Evolutionary conservation across 805 yeast species (phyloP), one percentile per base, ranked within the genome.

Genomic region (Zygoascus tannicola): DNA sequence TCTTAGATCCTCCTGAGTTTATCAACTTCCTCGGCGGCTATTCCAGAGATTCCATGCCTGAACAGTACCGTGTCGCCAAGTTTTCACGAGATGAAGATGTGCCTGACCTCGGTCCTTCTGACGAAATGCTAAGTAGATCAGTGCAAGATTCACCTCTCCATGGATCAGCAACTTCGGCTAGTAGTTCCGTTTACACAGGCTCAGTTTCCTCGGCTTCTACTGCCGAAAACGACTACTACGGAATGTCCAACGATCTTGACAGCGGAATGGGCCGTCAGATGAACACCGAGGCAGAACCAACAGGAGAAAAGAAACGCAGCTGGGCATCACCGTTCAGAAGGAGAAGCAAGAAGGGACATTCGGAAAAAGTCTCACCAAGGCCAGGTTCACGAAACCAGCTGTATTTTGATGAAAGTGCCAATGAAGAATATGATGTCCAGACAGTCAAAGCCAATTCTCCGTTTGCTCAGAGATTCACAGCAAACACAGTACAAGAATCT

Each of bases 1-100:
- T 81, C 32, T 69, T 69, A 44, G 69, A 72, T 4, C 76, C 83
- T 1, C 79, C 85, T 1, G 69, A 65, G 48, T 85, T 81, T 53
- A 67, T 81, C 28, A 85, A 85, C 56, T 85, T 62, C 56, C 56
- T 70, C 49, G 61, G 64, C 30, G 76, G 75, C 4, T 66, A 64
- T 33, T 51, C 57, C 18, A 58, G 65, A 14, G 68, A 60, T 20
- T 55, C 52, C 20, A 47, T 26, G 46, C 37, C 44, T 45, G 28
- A 53, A 49, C 23, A 55, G 26, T 64, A 57, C 53, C 51, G 54
- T 22, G 51, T 63, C 15, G 68, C 70, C 30, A 57, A 63, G 45
- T 66, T 64, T 45, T 48, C 56, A 16, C 53, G 64, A 5, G 48
- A 47, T 7, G 44, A 41, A 4, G 28, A 34, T 26, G 42, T 19